Base-by-base conservation (phyloP, 2,329 filamentous ascomycete genomes). In the Sordariomycetes sp. region DNA sequence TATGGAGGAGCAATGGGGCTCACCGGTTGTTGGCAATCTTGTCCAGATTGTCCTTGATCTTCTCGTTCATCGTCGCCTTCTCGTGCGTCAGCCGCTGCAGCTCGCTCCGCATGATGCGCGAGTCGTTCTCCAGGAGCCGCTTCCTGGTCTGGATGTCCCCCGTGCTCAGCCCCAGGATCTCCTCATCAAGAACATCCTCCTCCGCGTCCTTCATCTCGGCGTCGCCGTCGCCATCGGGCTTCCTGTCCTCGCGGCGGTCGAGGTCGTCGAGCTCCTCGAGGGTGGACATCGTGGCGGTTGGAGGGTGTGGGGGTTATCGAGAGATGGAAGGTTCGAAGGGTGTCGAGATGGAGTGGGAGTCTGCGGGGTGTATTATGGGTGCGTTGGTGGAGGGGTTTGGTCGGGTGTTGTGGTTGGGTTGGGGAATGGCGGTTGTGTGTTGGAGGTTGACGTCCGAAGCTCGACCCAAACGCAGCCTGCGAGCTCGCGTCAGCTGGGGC, bases 1-100 rank as follows among this genome's bases (percentile, higher is more conserved):
- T 20, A 54, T 34, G 32, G 24, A n/a, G 63, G 60, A 40, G 25
- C 43, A 40, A 35, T 53, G 37, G 58, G 53, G 65, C 80, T 64
- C 78, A 96, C 92, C 91, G 85, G 79, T 99, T 99, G 76, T 99
- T 97, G 65, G 95, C 92, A 68, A 99, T 99, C 83, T 99, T 99
- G 66, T 99, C 95, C 68, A 90, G 77, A 69, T 99, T 99, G 71
- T 99, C 94, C 81, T 97, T 97, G 74, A 99, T 97, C 80, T 97
- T 97, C 74, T 97, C 93, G 60, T 86, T 86, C 94, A 99, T 99
- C 54, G 90, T 87, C 55, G 88, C 85, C 77, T 96, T 96, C 76
- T 99, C 94, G 68, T 99, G 94, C 67, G 88, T 88, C 76, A 99
- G 80, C 66, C 94, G 87, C 71, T 96, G 92, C 67, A 85, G 91